Base-by-base conservation (phyloP, 257 asterid species). In the Nicotiana noctiflora region DNA sequence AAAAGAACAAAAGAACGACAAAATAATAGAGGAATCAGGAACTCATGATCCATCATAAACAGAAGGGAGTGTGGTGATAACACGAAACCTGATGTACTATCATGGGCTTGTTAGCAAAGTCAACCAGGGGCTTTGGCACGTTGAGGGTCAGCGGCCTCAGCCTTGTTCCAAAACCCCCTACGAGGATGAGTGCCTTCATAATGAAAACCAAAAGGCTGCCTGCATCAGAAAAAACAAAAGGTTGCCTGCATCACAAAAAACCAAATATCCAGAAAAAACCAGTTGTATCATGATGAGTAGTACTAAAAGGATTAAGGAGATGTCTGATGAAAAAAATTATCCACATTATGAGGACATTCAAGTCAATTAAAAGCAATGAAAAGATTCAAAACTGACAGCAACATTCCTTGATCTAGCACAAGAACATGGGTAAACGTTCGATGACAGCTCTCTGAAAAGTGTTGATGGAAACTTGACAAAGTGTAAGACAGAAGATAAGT, bases 171-270 rank as follows among this genome's bases (percentile, higher is more conserved):
- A 93, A 93, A 25, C 98, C 98, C 82, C 98, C 98, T 83, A 94
- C 98, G 80, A 94, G 98, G 88, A 94, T 94, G 32, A 94, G 86
- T 55, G 98, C 98, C 98, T 94, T 93, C 98, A 94, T 94, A 81
- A 61, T 87, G 85, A 81, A 23, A 46, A 72, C 78, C 60, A 23
- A 68, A 23, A 72, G 40, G 78, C 60, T 46, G 59, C 23, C 60
- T 72, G 78, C 37, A 46, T 29, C 57, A 44, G 60, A 46, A 72
- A 31, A 31, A 31, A 31, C 60, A 23, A 68, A 23, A 72, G 40
- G 78, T 37, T 46, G 59, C 23, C 60, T 72, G 78, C 37, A 46
- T 29, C 57, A 44, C 34, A 31, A 4, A 31, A 40, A 72, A 44
- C 19, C 46, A 46, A 72, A 46, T 15, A 46, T 21, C 21, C 27